These are phyloP conservation scores for Pyrus hybrid DNA, from an alignment of 331 rosid genomes.

Conservation along the genomic window DNA sequence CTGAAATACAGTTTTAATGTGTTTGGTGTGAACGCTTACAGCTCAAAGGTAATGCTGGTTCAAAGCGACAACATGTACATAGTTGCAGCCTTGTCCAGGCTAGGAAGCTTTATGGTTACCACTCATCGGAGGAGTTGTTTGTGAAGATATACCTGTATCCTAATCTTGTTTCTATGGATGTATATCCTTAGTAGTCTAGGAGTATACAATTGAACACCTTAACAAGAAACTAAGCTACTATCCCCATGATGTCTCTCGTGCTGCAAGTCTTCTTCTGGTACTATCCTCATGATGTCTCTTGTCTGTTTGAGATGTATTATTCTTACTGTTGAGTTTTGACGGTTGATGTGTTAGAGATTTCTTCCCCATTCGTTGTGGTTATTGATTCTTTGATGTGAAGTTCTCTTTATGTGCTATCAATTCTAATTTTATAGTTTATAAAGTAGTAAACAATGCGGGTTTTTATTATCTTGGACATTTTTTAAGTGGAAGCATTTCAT, in stretches of 20 bases:
- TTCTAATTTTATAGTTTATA: background rate
- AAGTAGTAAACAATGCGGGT: background rate
- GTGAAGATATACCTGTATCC: constrained; percentile 94
- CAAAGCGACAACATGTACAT: constrained; percentile 66
- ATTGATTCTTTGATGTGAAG: background rate
- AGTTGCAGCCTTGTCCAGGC: constrained; percentile 87
- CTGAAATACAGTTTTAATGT: background rate
- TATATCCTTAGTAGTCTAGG: background rate
- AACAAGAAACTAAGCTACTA: constrained; percentile 63
- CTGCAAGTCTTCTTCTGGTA: constrained; percentile 92
- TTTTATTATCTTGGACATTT: background rate
- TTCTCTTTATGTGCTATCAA: background rate
- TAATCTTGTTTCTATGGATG: background rate
- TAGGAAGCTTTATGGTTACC: constrained; percentile 75
- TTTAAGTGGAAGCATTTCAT: background rate
- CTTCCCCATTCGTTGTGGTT: background rate
- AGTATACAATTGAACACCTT: constrained; percentile 36
- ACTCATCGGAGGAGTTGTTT: constrained; percentile 78
- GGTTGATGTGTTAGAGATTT: background rate
- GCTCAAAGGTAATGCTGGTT: constrained; percentile 73
- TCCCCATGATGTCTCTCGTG: constrained; percentile 88
- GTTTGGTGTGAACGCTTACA: constrained; percentile 21
- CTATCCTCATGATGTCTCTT: constrained; percentile 12
- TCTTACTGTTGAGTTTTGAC: background rate
- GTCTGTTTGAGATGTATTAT: background rate